These are phyloP conservation scores for Nicotiana benthamiana DNA, from an alignment of 257 asterid species.

Conservation along the genomic window DNA sequence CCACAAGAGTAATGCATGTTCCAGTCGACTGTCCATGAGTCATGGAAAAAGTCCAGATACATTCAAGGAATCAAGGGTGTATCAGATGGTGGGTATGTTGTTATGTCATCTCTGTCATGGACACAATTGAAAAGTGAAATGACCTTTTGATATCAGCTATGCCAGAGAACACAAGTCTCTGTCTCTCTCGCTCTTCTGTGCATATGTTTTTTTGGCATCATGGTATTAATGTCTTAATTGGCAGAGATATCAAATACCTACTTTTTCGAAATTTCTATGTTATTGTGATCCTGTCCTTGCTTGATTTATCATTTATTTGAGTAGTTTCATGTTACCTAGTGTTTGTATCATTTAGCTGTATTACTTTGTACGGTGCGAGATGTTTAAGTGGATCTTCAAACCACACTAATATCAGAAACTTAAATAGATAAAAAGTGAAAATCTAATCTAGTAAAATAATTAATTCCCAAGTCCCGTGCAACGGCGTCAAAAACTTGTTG, in stretches of 20 bases:
- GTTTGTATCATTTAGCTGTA: neutral
- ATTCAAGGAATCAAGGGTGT: neutral
- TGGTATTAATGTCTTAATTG: neutral
- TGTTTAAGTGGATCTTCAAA: neutral
- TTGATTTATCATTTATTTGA: neutral
- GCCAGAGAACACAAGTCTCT: neutral
- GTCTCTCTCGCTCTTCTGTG: neutral
- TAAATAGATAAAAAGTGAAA: no score
- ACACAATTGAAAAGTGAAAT: neutral
- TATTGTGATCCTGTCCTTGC: neutral
- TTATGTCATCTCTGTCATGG: neutral
- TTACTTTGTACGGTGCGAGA: neutral
- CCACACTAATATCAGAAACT: no score
- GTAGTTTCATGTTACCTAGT: neutral
- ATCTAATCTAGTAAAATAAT: no score
- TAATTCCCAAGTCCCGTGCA: no score
- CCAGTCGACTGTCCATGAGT: neutral
- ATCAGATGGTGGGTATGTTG: neutral
- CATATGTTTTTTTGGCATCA: neutral
- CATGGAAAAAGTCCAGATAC: neutral
- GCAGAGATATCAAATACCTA: neutral
- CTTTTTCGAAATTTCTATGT: neutral
- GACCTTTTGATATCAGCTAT: neutral
- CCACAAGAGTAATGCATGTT: neutral
- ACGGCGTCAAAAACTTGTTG: no score